Conservation (phyloP, 1,284 basidiomycete genomes). For the Stygiomarasmius scandens region DNA sequence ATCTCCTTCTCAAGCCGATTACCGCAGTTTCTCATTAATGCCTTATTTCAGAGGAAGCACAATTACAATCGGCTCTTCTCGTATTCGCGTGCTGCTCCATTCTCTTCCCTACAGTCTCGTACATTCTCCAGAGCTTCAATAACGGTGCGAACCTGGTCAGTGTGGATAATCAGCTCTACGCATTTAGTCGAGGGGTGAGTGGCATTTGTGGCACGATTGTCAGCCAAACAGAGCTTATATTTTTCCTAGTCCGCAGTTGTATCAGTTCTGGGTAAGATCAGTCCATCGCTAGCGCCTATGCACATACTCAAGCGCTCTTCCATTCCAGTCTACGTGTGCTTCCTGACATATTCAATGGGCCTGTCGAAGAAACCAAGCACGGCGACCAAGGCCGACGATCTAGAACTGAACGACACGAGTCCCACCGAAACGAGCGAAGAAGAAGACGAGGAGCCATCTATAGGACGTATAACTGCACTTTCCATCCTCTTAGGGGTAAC, state of each 20-base stretch:
- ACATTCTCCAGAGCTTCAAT: constrained; percentile 2
- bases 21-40: neutral
- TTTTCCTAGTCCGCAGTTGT: no score
- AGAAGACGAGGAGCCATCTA: neutral
- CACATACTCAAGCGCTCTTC: no score
- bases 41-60: neutral
- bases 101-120: constrained; percentile 4
- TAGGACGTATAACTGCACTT: neutral
- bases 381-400: neutral
- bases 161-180: no score
- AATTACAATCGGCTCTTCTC: constrained; percentile 5
- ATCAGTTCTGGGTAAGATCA: no score
- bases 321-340: constrained; percentile 2
- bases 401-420: neutral
- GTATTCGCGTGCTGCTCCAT: constrained; percentile 2
- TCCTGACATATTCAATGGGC: constrained; percentile 1
- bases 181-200: no score
- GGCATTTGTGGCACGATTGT: no score
- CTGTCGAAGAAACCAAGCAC: neutral
- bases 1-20: neutral
- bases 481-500: neutral
- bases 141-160: neutral
- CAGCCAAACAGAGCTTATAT: no score
- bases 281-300: no score
- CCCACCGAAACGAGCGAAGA: neutral